Evolutionary conservation across 2,329 filamentous ascomycete genomes (phyloP), one percentile per base, ranked within the genome.

Genomic region (Furcasterigmium sp.): DNA sequence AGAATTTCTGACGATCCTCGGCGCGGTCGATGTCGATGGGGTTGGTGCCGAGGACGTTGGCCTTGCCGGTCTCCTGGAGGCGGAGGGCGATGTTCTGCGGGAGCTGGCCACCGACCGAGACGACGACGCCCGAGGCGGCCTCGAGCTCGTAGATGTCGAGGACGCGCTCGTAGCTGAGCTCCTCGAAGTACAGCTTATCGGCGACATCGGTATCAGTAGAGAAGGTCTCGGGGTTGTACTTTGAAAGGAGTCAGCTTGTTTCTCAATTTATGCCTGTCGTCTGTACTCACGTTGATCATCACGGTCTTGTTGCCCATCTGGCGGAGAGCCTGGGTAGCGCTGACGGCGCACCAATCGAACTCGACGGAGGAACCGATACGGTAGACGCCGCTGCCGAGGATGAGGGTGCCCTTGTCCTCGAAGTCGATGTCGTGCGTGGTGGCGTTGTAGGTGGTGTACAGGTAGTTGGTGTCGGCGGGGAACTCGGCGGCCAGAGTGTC

Each of bases 81-180:
- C 88, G 86, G 38, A 97, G 83, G 4, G 93, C 93, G 59, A 97
- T 96, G 72, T 97, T 97, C 69, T 98, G 93, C 3, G 93, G 91
- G 47, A 97, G 79, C 68, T 98, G 93, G 35, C 93, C 93, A 59
- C 93, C 93, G 10, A 97, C 90, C 46, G 90, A 96, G 8, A 97
- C 91, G 4, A 97, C 91, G 20, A 97, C 89, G 55, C 91, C 91
- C 42, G 75, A 81, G 7, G 91, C 84, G 46, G 73, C 73, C 67
- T 97, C 93, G 14, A 97, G 78, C 65, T 97, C 93, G 63, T 96
- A 96, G 52, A 97, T 97, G 64, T 98, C 93, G 89, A 97, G 95
- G 9, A 97, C 91, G 60, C 91, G 85, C 71, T 97, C 93, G 62
- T 96, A 97, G 65, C 85, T 93, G 43, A 97, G 70, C 67, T 98